Evolutionary conservation across 495 filamentous ascomycete genomes (phyloP), one percentile per base, ranked within the genome.

Genomic region (Pseudomonodictys pantanalensis): DNA sequence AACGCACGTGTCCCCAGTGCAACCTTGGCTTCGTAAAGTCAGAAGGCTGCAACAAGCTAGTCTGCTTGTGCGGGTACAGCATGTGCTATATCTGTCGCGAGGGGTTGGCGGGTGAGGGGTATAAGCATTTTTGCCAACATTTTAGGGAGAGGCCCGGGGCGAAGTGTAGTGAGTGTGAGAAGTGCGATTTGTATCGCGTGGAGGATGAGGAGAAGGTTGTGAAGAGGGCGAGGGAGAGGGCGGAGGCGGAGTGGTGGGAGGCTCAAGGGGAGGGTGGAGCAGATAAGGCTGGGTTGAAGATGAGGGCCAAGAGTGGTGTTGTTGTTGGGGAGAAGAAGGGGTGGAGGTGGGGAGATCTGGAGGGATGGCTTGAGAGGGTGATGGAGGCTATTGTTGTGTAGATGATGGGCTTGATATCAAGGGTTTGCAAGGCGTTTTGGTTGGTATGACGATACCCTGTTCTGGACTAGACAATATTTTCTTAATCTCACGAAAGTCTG

Each of bases 1-100:
- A 98, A 73, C 89, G 93, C 38, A 96, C 92, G 17, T 98, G 93
- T 71, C 93, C 93, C 9, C 80, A 83, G 51, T 98, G 93, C 76
- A 83, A 87, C 56, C 85, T 91, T 23, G 89, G 87, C 15, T 97
- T 98, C 68, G 87, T 98, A 71, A 97, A 97, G 68, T 84, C 81
- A 2, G 85, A 86, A 29, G 93, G 93, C 58, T 98, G 93, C 78
- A 98, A 98, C 75, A 97, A 96, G 71, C 74, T 98, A 15, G 92
- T 88, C n/a, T 98, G 93, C 70, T 81, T 89, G n/a, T 98, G 93
- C 71, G 92, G 93, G 0, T 98, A 97, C 73, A 86, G 86, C 58
- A 98, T 98, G 93, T 98, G 93, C 75, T 97, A 95, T 60, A 81
- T 95, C 38, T 95, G 89, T 68, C 86, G 88, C 24, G 77, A 80